These are phyloP conservation scores for Dendrobium officinale DNA, from an alignment of 106 monocot genomes.

Conservation along the genomic window DNA sequence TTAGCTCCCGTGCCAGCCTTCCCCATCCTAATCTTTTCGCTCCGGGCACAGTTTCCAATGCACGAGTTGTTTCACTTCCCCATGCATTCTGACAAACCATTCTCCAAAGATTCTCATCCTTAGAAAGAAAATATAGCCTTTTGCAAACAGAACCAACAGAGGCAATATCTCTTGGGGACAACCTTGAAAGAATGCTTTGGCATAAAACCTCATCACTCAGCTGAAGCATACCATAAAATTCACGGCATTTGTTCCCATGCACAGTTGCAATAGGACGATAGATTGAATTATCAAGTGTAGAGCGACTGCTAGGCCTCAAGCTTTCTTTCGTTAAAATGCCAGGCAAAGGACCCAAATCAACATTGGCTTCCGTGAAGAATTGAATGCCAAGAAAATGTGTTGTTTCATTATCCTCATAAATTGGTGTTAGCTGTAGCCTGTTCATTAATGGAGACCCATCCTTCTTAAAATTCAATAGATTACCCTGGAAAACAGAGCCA, in stretches of 20 bases:
- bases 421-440: constrained; percentile 56
- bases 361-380: constrained; percentile 62
- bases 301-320: constrained; percentile 9
- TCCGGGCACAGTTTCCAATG: constrained; percentile 52
- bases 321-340: constrained; percentile 37
- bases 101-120: constrained; percentile 82
- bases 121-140: constrained; percentile 46
- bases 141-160: constrained; percentile 73
- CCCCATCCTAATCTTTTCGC: constrained; percentile 73
- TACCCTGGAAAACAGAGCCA: constrained; percentile 71
- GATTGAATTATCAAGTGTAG: constrained; percentile 15
- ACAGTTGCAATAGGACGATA: constrained; percentile 25
- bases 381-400: constrained; percentile 88
- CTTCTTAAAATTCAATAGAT: constrained; percentile 85
- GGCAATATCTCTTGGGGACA: constrained; percentile 82
- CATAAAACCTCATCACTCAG: constrained; percentile 81
- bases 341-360: constrained; percentile 70
- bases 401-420: constrained; percentile 85
- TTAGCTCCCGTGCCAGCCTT: constrained; percentile 75
- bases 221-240: constrained; percentile 66
- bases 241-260: constrained; percentile 32
- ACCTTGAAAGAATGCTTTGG: constrained; percentile 71
- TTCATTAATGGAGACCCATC: constrained; percentile 90
- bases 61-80: constrained; percentile 71
- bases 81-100: constrained; percentile 96